Base-by-base conservation (phyloP, 495 filamentous ascomycete species). In the Podospora conica region DNA sequence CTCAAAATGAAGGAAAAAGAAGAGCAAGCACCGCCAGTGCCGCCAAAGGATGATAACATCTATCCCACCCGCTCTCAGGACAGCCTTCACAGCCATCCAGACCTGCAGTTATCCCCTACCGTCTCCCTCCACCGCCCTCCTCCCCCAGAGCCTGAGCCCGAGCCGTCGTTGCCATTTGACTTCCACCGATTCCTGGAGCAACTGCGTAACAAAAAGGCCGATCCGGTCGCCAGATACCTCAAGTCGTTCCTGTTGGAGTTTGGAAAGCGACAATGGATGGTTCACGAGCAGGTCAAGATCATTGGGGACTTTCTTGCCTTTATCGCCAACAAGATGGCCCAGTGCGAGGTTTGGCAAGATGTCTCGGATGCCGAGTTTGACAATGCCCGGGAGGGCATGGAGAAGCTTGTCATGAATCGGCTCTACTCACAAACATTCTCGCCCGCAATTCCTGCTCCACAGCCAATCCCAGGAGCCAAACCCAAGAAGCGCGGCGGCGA, bases 351-450 rank as follows among this genome's bases (percentile, higher is more conserved):
- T 8, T 99, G 95, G 95, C 88, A 91, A 58, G 90, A 93, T 53
- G 92, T 97, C 0, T 96, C 93, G 0, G 96, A 98, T 74, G 91
- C 90, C 9, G 95, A 99, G 73, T 97, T 99, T 75, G 95, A 98
- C 76, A 97, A 99, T 79, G 96, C 96, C 15, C 86, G 92, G 68
- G 95, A 99, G 79, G 95, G 95, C 28, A 99, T 99, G 96, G 95
- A 99, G 83, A 99, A 99, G 74, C 86, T 99, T 24, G 95, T 99
- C 20, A 99, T 99, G 95, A 99, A 99, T 75, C 85, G 96, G 62
- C 81, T 99, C 6, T 98, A 99, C 74, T 87, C 89, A 1, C 96
- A 99, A 76, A 96, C 96, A 0, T 99, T 99, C 75, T 96, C 95
- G 1, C 93, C 95, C 1, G 90, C 90, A 18, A 99, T 99, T 59